phyloP scores from a whole-genome alignment of 495 filamentous ascomycete species.

The Hypoxylon subgilvum region DNA sequence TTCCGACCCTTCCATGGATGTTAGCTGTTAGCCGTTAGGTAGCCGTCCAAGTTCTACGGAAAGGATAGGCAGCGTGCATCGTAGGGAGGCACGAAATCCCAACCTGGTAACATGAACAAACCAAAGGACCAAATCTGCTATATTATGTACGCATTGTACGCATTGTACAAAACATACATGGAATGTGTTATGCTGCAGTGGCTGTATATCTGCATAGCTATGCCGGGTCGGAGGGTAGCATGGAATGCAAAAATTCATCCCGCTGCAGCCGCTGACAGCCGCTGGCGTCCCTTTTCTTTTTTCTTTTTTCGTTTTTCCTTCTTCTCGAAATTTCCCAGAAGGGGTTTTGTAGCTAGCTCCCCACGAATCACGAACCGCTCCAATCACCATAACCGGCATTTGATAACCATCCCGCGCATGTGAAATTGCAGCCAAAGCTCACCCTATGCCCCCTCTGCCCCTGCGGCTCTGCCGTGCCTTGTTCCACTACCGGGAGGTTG shows the following conservation, averaged over 20 bases:
- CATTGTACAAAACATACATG: too few relatives aligned
- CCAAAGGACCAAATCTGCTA: too few relatives aligned
- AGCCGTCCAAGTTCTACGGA: constrained; percentile 4
- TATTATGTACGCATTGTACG: too few relatives aligned
- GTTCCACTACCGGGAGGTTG: constrained; percentile 38
- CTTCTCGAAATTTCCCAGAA: constrained; percentile 27
- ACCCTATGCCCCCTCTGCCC: constrained; percentile 22
- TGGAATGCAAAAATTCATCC: constrained; percentile 11
- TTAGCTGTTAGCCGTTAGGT: constrained; percentile 6
- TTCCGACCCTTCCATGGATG: constrained; percentile 8
- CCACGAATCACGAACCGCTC: constrained; percentile 27
- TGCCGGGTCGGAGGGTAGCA: too few relatives aligned
- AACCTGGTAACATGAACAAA: too few relatives aligned
- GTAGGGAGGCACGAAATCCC: too few relatives aligned
- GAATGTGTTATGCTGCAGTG: too few relatives aligned
- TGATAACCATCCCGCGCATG: constrained; percentile 31
- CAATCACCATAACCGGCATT: constrained; percentile 31
- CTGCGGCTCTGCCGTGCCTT: constrained; percentile 39
- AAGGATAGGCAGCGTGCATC: background rate
- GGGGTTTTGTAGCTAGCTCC: too few relatives aligned
- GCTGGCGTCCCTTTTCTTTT: constrained; percentile 27
- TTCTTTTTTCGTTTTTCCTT: too few relatives aligned
- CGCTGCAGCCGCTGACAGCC: constrained; percentile 35
- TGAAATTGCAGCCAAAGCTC: constrained; percentile 28
- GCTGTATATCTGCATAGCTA: too few relatives aligned